These are phyloP conservation scores for Ustilago cynodontis DNA, from an alignment of 1,284 basidiomycete genomes.

Conservation along the genomic window DNA sequence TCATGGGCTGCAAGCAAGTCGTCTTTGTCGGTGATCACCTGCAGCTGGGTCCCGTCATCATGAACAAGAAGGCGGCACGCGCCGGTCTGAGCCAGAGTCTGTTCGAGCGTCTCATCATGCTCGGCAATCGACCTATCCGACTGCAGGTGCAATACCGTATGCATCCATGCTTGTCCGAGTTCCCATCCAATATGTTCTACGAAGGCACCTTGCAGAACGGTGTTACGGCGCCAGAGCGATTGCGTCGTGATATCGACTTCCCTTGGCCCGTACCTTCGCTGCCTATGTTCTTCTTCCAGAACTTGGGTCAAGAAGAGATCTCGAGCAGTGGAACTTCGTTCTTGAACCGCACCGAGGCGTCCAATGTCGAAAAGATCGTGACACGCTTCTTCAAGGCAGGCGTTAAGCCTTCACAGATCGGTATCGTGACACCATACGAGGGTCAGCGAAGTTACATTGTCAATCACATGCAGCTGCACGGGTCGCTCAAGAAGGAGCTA, in stretches of 20 bases:
- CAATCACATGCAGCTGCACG: conserved; percentile 99
- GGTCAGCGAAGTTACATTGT: conserved; percentile 99
- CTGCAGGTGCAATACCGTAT: conserved; percentile 99
- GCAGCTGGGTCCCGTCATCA: conserved; percentile 98
- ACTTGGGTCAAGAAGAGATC: conserved; percentile 98
- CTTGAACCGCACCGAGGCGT: conserved; percentile 97
- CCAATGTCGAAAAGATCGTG: conserved; percentile 99
- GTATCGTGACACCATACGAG: conserved; percentile 98
- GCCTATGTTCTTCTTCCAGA: conserved; percentile 99
- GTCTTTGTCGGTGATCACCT: conserved; percentile 95
- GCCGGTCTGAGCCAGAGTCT: conserved; percentile 97
- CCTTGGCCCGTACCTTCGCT: conserved; percentile 98
- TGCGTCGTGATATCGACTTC: conserved; percentile 97
- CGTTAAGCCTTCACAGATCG: conserved; percentile 93
- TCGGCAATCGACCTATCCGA: conserved; percentile 95
- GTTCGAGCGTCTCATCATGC: conserved; percentile 94
- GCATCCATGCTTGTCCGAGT: conserved; percentile 99
- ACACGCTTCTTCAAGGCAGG: conserved; percentile 99
- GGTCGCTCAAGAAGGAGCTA: conserved; percentile 95
- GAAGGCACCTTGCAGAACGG: conserved; percentile 99
- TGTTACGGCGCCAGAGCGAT: conserved; percentile 95
- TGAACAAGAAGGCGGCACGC: conserved; percentile 99
- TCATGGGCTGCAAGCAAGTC: conserved; percentile 97
- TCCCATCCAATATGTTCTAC: conserved; percentile 99
- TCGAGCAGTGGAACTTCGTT: conserved; percentile 98